Conservation (phyloP, 495 filamentous ascomycete genomes). For the Polyplosphaeria fusca region DNA sequence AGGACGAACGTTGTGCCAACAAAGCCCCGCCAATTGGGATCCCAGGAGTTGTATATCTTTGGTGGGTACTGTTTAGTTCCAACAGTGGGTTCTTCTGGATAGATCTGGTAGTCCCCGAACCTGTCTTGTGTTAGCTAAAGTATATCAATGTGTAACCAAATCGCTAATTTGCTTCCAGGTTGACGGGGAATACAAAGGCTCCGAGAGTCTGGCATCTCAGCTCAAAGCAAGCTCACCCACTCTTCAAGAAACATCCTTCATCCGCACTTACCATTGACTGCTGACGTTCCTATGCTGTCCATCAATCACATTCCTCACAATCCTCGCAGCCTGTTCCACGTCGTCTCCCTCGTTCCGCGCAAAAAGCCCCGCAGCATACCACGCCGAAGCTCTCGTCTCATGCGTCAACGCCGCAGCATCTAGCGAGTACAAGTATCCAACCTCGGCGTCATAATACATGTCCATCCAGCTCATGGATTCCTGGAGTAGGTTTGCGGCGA, state of each 20-base stretch:
- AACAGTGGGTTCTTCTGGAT: slow-evolving; percentile 21
- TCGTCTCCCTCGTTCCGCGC: slow-evolving; percentile 19
- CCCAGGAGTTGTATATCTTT: slow-evolving; percentile 22
- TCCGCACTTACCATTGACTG: slow-evolving; percentile 7
- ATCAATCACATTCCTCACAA: slow-evolving; percentile 16
- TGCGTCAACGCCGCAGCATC: slow-evolving; percentile 11
- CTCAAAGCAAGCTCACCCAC: too few species aligned
- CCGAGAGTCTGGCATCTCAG: too few species aligned
- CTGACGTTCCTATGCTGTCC: slow-evolving; percentile 17
- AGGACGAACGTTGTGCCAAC: slow-evolving; percentile 18
- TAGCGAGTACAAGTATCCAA: slow-evolving; percentile 17
- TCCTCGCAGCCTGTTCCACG: slow-evolving; percentile 12
- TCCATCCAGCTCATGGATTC: slow-evolving; percentile 27
- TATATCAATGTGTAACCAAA: too few species aligned
- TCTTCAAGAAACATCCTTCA: background rate
- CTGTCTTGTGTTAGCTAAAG: background rate
- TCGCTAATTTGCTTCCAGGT: too few species aligned
- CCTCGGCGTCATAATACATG: slow-evolving; percentile 21
- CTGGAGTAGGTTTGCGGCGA: slow-evolving; percentile 7
- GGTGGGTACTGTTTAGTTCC: slow-evolving; percentile 18
- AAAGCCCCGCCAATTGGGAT: slow-evolving; percentile 24
- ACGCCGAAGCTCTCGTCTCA: slow-evolving; percentile 14
- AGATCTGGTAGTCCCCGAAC: slow-evolving; percentile 23
- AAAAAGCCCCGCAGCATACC: slow-evolving; percentile 18
- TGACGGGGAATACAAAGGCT: too few species aligned